A percentile compares a stretch with the other conserved stretches of the same genome.
phyloP scores from a whole-genome alignment of 2,329 filamentous ascomycete species.

The Diplodia scrobiculata region DNA sequence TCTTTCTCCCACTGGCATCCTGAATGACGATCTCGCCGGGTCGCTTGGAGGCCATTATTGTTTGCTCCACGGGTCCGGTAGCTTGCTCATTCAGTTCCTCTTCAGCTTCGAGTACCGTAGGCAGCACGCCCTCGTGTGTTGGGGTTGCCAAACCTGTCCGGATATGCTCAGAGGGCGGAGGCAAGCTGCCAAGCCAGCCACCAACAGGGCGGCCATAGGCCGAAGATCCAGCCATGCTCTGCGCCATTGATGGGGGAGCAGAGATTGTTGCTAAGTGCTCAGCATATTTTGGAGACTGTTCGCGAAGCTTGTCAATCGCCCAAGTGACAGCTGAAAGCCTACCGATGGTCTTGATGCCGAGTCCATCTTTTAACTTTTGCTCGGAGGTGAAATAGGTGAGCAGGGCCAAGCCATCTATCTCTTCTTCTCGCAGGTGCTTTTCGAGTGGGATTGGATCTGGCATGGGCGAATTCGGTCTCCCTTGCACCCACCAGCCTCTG shows the following conservation, averaged over 20 bases:
- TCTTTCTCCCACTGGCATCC: constrained; percentile 39
- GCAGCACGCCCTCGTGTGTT: background rate
- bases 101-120: background rate
- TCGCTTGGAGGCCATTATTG: background rate
- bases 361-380: constrained; percentile 54
- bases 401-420: constrained; percentile 66
- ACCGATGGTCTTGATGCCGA: constrained; percentile 61
- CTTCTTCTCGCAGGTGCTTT: constrained; percentile 59
- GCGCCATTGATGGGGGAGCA: background rate
- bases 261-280: constrained; percentile 14
- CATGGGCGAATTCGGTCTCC: constrained; percentile 46
- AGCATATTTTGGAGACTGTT: constrained; percentile 56
- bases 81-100: background rate
- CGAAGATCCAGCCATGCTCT: constrained; percentile 4
- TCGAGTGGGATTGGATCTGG: constrained; percentile 60
- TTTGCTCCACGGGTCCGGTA: background rate
- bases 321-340: constrained; percentile 61
- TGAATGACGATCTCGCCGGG: constrained; percentile 36
- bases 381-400: constrained; percentile 58
- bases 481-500: constrained; percentile 52
- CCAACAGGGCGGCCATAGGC: background rate
- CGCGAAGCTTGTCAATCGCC: constrained; percentile 61
- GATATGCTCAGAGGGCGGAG: constrained; percentile 1
- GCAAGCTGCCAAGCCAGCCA: constrained; percentile 29
- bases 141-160: background rate